Evolutionary conservation across 1,139 yeast species (phyloP), one percentile per base, ranked within the genome.

Genomic region (Taphrina pruni): DNA sequence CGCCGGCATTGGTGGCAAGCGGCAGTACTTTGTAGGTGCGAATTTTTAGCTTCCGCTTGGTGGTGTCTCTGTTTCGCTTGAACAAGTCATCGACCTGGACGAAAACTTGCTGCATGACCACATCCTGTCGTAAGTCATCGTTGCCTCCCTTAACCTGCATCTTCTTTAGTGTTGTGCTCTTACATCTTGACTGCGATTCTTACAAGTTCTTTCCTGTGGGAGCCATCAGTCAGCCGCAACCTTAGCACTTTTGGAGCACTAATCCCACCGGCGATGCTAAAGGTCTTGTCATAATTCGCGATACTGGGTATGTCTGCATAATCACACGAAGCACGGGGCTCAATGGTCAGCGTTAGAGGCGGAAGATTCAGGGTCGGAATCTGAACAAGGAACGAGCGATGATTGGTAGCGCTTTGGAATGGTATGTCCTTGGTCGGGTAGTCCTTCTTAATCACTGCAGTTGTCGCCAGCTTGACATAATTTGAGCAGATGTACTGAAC

Each of bases 41-140:
- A 1, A 94, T 85, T 6, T 84, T 81, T 67, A 94, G 79, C 0
- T 82, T 79, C 20, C 94, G 78, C 62, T 79, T 82, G 46, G 87
- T 77, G 0, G 96, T 83, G 56, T 84, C 85, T 65, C 83, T 81
- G 75, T 89, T 87, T 46, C 81, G 81, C 17, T 75, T 77, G 71
- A 94, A 83, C 56, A 93, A 84, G n/a, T 81, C 79, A 75, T 93
- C 91, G 21, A 92, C 97, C 76, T 92, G 90, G 38, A 84, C 88
- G 77, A 95, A 95, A 0, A 94, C 98, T 76, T 94, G 99, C 76
- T 93, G 96, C 99, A 95, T 95, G 71, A 94, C 90, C 0, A 96
- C 90, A 78, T 95, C 99, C 78, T 95, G 99, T 69, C 99, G 81
- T 69, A 94, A 79, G 78, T 95, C 99, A 78, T 95, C 99, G 6